phyloP scores from a whole-genome alignment of 1,139 yeast genomes.

The Kodamaea fungicola region DNA sequence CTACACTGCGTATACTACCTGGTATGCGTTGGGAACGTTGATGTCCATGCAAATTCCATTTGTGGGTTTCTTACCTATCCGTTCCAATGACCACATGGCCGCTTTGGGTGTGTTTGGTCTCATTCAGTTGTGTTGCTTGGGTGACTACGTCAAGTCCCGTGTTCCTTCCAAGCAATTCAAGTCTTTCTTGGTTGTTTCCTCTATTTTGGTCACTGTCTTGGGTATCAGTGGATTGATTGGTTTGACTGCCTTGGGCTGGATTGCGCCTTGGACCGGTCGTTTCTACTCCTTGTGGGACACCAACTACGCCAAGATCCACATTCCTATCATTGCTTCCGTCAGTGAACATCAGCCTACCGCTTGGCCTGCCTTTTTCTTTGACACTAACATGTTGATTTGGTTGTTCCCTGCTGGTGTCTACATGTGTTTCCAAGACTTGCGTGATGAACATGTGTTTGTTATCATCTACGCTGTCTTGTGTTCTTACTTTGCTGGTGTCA shows the following conservation, averaged over 20 bases:
- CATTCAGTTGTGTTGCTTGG: slow-evolving; percentile 84
- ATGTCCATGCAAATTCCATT: slow-evolving; percentile 99
- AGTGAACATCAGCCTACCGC: slow-evolving; percentile 99
- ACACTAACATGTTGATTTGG: slow-evolving; percentile 91
- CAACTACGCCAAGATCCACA: slow-evolving; percentile 93
- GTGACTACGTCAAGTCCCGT: slow-evolving; percentile 73
- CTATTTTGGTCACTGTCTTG: slow-evolving; percentile 50
- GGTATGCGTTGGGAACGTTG: slow-evolving; percentile 95
- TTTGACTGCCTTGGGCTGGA: slow-evolving; percentile 85
- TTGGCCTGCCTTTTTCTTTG: slow-evolving; percentile 98
- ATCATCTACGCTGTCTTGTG: slow-evolving; percentile 88
- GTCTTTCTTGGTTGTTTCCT: slow-evolving; percentile 61
- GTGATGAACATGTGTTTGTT: slow-evolving; percentile 89
- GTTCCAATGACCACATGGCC: slow-evolving; percentile 98
- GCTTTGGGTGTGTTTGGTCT: slow-evolving; percentile 97
- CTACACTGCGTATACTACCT: slow-evolving; percentile 90
- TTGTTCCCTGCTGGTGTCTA: slow-evolving; percentile 97
- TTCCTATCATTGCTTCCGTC: slow-evolving; percentile 97
- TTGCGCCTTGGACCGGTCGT: slow-evolving; percentile 99
- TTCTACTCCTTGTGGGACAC: slow-evolving; percentile 99
- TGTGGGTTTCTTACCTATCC: slow-evolving; percentile 94
- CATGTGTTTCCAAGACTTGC: slow-evolving; percentile 81
- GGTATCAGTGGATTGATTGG: slow-evolving; percentile 73
- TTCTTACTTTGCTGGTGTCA: slow-evolving; percentile 97
- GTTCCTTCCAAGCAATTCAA: slow-evolving; percentile 75